phyloP scores from a whole-genome alignment of 176 grass and related monocot species.

The maize (Zea mays) region Zm-B73-REFERENCE-NAM-5.0 NC_050101.1:163362501-163363000 shows the following conservation, averaged over 20 bases:
- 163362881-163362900: slow-evolving; percentile 73
- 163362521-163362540: slow-evolving; percentile 5
- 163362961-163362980: slow-evolving; percentile 69
- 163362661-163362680: slow-evolving; percentile 3
- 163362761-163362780: slow-evolving; percentile 59
- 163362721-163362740: slow-evolving; percentile 3
- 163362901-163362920: slow-evolving; percentile 65
- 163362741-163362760: neutral
- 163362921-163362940: slow-evolving; percentile 65
- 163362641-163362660: slow-evolving; percentile 10
- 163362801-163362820: slow-evolving; percentile 63
- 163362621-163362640: neutral
- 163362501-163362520: slow-evolving; percentile 13
- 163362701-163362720: neutral
- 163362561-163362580: slow-evolving; percentile 1
- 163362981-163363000: slow-evolving; percentile 71
- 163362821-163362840: slow-evolving; percentile 56
- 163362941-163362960: slow-evolving; percentile 70
- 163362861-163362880: slow-evolving; percentile 76
- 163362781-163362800: slow-evolving; percentile 79
- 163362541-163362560: slow-evolving; percentile 9
- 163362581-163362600: slow-evolving; percentile 3
- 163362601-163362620: slow-evolving; percentile 17
- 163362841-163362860: slow-evolving; percentile 68
- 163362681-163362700: neutral